phyloP scores from a whole-genome alignment of 768 basidiomycete species.

The Flagelloscypha sp. region DNA sequence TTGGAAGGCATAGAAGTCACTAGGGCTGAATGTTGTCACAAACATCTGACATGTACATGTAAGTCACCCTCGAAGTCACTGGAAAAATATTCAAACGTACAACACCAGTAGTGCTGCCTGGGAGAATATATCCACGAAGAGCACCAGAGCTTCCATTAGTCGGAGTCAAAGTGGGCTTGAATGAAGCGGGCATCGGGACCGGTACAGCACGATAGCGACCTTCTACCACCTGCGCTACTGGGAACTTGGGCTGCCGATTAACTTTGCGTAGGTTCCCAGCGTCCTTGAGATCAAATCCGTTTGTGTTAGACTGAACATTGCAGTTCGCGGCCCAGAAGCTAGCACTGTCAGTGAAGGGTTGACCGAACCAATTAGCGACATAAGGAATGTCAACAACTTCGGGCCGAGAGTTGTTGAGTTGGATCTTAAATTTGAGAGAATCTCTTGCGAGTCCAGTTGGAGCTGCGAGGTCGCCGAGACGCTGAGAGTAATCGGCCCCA shows the following conservation, averaged over 20 bases:
- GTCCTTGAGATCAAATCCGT: conserved; percentile 24
- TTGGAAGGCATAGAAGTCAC: conserved; percentile 24
- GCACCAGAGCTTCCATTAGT: conserved; percentile 40
- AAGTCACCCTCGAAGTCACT: not conserved
- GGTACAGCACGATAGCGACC: not conserved
- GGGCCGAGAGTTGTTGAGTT: conserved; percentile 18
- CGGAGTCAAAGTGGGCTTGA: conserved; percentile 37
- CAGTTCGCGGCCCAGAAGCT: conserved; percentile 31
- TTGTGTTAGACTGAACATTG: conserved; percentile 25
- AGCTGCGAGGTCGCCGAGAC: conserved; percentile 30
- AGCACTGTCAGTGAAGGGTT: conserved; percentile 21
- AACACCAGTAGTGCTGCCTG: conserved; percentile 50
- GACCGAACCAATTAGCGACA: conserved; percentile 22
- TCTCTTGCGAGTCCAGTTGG: conserved; percentile 19
- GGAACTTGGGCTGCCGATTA: not conserved
- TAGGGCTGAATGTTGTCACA: no score
- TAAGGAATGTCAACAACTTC: conserved; percentile 27
- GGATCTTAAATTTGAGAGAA: no score
- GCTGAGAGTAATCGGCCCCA: conserved; percentile 22
- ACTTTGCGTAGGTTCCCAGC: no score
- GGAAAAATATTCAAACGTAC: conserved; percentile 24
- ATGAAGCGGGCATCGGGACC: conserved; percentile 11
- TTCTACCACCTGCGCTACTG: not conserved
- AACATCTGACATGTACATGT: no score
- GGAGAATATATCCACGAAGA: conserved; percentile 48